phyloP scores from a whole-genome alignment of 345 rosid genomes.

The Lepidium africanum region DNA sequence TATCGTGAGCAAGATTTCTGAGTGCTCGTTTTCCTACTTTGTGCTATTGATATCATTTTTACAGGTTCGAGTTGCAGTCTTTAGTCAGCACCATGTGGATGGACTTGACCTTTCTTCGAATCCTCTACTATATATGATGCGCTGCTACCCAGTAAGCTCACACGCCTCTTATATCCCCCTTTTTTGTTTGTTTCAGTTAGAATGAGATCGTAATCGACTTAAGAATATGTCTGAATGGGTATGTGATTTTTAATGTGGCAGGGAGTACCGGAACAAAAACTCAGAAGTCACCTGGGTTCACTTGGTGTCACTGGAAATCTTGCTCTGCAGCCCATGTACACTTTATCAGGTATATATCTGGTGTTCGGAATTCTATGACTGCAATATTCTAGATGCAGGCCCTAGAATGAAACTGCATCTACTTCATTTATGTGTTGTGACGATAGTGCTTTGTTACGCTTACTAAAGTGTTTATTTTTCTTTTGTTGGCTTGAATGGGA shows the following conservation, averaged over 20 bases:
- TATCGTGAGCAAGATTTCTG: background rate
- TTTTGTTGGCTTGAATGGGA: constrained; percentile 9
- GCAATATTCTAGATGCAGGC: background rate
- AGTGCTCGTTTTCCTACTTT: background rate
- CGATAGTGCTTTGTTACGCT: background rate
- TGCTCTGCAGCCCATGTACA: constrained; percentile 99
- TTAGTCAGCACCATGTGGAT: constrained; percentile 98
- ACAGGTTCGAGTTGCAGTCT: constrained; percentile 98
- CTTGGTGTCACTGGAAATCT: constrained; percentile 97
- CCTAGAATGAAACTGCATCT: background rate
- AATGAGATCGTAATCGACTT: background rate
- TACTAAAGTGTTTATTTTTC: background rate
- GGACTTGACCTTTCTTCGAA: constrained; percentile 92
- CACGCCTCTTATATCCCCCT: background rate
- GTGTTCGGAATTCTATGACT: background rate
- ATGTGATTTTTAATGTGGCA: constrained; percentile 25
- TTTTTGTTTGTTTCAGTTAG: background rate
- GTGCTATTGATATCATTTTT: constrained; percentile 10
- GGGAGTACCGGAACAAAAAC: constrained; percentile 98
- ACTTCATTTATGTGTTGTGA: background rate
- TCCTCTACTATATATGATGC: constrained; percentile 98
- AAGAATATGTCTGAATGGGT: constrained; percentile 2
- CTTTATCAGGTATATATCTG: constrained; percentile 65
- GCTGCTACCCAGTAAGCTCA: constrained; percentile 84
- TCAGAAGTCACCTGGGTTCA: constrained; percentile 88